Percentiles rank a stretch among this genome's conserved stretches.
Evolutionary conservation across 2,329 filamentous ascomycete species (phyloP).

Genomic region (Cadophora luteo-olivacea): DNA sequence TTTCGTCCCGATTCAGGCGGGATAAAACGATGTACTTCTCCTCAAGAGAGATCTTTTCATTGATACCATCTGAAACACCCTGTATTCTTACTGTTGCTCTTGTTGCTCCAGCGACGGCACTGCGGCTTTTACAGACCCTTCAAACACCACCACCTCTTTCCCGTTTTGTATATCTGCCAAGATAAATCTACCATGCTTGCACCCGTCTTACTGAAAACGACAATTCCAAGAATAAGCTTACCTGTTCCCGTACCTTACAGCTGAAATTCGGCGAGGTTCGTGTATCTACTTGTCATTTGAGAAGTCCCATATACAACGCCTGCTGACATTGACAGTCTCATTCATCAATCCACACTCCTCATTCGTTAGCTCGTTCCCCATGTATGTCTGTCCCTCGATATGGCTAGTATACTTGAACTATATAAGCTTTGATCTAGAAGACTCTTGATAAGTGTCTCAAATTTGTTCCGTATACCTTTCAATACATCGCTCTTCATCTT

Average conservation of each 20-base stretch:
- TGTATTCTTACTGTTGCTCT: not conserved
- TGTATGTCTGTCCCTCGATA: not conserved
- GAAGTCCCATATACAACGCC: not conserved
- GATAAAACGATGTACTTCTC: not conserved
- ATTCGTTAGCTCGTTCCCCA: not conserved
- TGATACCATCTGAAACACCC: not conserved
- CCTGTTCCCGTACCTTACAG: not conserved
- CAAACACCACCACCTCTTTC: conserved; percentile 1
- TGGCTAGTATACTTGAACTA: not conserved
- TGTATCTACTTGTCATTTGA: not conserved
- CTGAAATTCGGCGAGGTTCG: not conserved
- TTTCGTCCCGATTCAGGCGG: not conserved
- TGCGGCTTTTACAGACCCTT: not conserved
- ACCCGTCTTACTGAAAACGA: not conserved
- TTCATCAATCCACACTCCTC: not conserved
- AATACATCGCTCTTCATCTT: not conserved
- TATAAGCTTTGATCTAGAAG: too few relatives aligned
- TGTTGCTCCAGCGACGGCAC: not conserved
- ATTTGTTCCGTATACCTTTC: not conserved
- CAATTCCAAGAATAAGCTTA: not conserved
- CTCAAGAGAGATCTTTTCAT: not conserved
- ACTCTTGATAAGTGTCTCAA: not conserved
- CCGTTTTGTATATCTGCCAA: not conserved
- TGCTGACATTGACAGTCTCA: conserved; percentile 9
- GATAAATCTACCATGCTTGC: not conserved